Evolutionary conservation across 306 rosid species (phyloP).

Genomic region (Vachellia pachyceras): DNA sequence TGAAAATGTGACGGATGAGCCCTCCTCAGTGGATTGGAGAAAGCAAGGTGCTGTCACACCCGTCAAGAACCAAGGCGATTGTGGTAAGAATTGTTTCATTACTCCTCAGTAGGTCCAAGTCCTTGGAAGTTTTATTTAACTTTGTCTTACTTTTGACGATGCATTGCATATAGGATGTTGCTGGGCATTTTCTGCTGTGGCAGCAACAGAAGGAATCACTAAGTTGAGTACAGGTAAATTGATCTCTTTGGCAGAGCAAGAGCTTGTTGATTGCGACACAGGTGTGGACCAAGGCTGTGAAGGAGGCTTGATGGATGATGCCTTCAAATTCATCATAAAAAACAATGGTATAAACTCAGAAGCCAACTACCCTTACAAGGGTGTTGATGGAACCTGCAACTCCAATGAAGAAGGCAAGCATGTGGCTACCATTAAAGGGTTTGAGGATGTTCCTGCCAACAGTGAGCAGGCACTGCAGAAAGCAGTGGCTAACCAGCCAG

Average conservation of each 20-base stretch:
- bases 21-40: not conserved
- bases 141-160: not conserved
- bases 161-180: not conserved
- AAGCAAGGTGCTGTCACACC: not conserved
- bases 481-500: not conserved
- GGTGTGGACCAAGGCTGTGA: constrained; percentile 2
- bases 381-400: not conserved
- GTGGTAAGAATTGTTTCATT: not conserved
- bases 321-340: not conserved
- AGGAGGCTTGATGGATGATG: not conserved
- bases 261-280: not conserved
- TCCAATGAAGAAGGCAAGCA: not conserved
- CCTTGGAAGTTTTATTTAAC: not conserved
- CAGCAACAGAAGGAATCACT: constrained; percentile 1
- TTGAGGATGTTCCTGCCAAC: not conserved
- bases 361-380: constrained; percentile 4
- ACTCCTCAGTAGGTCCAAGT: not conserved
- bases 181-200: not conserved
- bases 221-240: not conserved
- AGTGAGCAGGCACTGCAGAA: not conserved
- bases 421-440: not conserved
- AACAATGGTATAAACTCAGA: not conserved
- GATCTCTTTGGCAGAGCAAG: not conserved
- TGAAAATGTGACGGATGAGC: not conserved
- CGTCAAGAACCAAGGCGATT: not conserved